These are phyloP conservation scores for Quercus variabilis DNA, from an alignment of 306 rosid genomes.

Conservation along the genomic window DNA sequence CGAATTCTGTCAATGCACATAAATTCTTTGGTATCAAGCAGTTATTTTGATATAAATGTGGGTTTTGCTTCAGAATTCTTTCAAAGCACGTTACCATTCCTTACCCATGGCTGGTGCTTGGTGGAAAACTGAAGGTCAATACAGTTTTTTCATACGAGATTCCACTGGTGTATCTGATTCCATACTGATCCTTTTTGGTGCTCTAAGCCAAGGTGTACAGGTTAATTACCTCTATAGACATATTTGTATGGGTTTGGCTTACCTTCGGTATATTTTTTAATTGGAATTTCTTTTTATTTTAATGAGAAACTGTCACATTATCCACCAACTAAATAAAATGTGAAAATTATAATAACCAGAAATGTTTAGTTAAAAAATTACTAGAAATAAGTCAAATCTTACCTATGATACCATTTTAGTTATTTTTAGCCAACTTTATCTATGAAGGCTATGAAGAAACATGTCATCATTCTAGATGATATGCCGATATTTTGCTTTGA, in stretches of 20 bases:
- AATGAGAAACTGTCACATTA: too few species aligned
- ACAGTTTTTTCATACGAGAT: constrained; percentile 82
- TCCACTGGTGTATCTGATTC: constrained; percentile 96
- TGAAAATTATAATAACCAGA: fast-evolving
- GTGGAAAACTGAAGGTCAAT: constrained; percentile 93
- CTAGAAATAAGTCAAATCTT: too few species aligned
- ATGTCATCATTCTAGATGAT: too few species aligned
- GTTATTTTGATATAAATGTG: background rate
- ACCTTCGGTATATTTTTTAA: too few species aligned
- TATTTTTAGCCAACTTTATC: too few species aligned
- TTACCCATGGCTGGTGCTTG: constrained; percentile 93
- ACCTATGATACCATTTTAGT: too few species aligned
- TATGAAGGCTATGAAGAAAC: too few species aligned
- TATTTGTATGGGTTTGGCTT: background rate
- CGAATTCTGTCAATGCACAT: constrained; percentile 87
- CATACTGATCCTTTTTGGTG: constrained; percentile 73
- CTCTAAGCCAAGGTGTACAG: constrained; percentile 64
- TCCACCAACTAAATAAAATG: too few species aligned
- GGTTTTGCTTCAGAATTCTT: constrained; percentile 70
- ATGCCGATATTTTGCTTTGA: too few species aligned
- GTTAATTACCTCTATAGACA: constrained; percentile 33
- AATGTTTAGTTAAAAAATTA: too few species aligned
- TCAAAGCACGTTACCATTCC: constrained; percentile 88
- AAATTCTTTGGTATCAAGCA: background rate
- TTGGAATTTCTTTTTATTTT: too few species aligned